Evolutionary conservation across 805 yeast species (phyloP).

Genomic region (Starmerella gropengiesseri): DNA sequence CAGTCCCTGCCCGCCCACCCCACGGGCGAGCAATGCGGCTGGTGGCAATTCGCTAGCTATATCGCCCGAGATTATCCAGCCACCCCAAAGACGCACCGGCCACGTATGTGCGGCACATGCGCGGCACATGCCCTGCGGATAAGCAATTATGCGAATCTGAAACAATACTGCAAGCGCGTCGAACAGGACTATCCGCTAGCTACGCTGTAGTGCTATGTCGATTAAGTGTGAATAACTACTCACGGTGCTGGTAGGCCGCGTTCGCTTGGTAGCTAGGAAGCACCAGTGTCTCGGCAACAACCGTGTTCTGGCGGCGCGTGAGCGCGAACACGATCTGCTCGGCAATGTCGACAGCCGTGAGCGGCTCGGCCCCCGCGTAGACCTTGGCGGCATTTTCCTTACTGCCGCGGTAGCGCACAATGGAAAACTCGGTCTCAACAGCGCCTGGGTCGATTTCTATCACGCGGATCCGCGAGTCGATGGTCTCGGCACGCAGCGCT

Average conservation of each 20-base stretch:
- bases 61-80: no score
- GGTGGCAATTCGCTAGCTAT: no score
- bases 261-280: conserved; percentile 82
- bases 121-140: no score
- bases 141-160: no score
- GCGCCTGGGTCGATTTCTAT: conserved; percentile 71
- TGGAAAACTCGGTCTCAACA: conserved; percentile 67
- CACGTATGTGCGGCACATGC: no score
- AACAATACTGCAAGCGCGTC: no score
- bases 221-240: not conserved
- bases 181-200: no score
- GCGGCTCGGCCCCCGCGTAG: conserved; percentile 57
- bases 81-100: no score
- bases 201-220: no score
- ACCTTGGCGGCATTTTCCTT: conserved; percentile 49
- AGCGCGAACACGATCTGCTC: conserved; percentile 58
- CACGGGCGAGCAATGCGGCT: no score
- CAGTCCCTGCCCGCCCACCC: no score
- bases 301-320: conserved; percentile 60
- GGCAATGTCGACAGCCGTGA: conserved; percentile 62
- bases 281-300: conserved; percentile 68
- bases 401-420: conserved; percentile 57
- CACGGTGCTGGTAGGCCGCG: conserved; percentile 47
- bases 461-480: conserved; percentile 57
- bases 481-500: conserved; percentile 59